A percentile compares a stretch with the other conserved stretches of the same genome.
phyloP scores from a whole-genome alignment of 2,329 filamentous ascomycete species.

The Venturia effusa region DNA sequence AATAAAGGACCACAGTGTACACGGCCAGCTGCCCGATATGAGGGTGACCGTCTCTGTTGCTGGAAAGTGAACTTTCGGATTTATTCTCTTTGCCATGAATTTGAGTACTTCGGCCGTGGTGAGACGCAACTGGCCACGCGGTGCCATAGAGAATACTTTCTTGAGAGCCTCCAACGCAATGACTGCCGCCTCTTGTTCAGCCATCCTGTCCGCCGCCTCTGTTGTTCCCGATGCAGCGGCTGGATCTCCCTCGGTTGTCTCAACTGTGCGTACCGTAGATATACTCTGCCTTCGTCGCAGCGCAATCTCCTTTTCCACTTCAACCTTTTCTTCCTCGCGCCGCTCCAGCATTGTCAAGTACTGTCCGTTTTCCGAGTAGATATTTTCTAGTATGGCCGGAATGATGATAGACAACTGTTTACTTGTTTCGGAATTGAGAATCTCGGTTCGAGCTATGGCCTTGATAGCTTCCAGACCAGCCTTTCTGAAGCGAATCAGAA shows the following conservation, averaged over 20 bases:
- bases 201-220: conserved; percentile 77
- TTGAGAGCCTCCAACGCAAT: conserved; percentile 79
- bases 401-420: conserved; percentile 70
- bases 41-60: conserved; percentile 28
- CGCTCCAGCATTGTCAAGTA: conserved; percentile 58
- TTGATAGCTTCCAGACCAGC: conserved; percentile 59
- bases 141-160: conserved; percentile 74
- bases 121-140: conserved; percentile 66
- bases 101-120: conserved; percentile 64
- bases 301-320: conserved; percentile 52
- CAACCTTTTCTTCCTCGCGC: conserved; percentile 58
- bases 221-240: conserved; percentile 67
- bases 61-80: conserved; percentile 17
- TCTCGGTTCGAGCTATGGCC: conserved; percentile 69
- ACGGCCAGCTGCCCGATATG: conserved; percentile 61
- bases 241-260: conserved; percentile 49
- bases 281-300: conserved; percentile 64
- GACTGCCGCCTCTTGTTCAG: conserved; percentile 78
- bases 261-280: conserved; percentile 63
- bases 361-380: conserved; percentile 64
- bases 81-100: conserved; percentile 47
- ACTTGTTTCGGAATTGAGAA: conserved; percentile 61
- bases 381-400: conserved; percentile 75
- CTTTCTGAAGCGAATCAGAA: conserved; percentile 53
- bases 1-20: conserved; percentile 67